A percentile compares a stretch with the other conserved stretches of the same genome.
These are phyloP conservation scores for Chenopodium suecicum DNA, from an alignment of 148 eudicot species.

Conservation along the genomic window DNA sequence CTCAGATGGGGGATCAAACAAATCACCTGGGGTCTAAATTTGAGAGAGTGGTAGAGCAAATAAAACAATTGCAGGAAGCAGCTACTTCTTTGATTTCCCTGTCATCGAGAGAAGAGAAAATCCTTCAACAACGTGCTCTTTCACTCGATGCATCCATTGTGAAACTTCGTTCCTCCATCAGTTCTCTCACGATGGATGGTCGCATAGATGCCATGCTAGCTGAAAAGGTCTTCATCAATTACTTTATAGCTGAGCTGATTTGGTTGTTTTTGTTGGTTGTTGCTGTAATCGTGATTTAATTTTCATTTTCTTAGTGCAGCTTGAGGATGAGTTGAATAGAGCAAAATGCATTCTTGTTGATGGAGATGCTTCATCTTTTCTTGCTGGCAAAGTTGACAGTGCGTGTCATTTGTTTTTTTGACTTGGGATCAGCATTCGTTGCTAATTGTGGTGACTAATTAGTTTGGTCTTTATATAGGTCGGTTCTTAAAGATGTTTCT, in stretches of 20 bases:
- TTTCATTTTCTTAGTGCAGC: slow-evolving; percentile 28
- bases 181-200: slow-evolving; percentile 29
- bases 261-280: background rate
- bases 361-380: slow-evolving; percentile 90
- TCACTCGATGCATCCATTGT: slow-evolving; percentile 56
- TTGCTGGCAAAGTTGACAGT: slow-evolving; percentile 81
- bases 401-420: background rate
- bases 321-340: slow-evolving; percentile 75
- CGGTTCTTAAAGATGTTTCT: slow-evolving; percentile 74
- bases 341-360: slow-evolving; percentile 72
- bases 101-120: slow-evolving; percentile 60
- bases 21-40: slow-evolving; percentile 39
- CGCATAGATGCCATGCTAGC: slow-evolving; percentile 51
- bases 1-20: slow-evolving; percentile 26
- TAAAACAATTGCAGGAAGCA: slow-evolving; percentile 81
- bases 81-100: slow-evolving; percentile 61
- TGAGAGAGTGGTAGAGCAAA: slow-evolving; percentile 49
- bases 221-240: slow-evolving; percentile 43
- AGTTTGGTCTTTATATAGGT: slow-evolving; percentile 39
- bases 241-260: background rate
- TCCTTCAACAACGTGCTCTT: slow-evolving; percentile 58
- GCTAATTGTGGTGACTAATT: background rate
- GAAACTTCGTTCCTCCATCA: slow-evolving; percentile 46
- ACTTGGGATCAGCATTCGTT: background rate
- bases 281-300: background rate